These are phyloP conservation scores for Solanum hybrid DNA, from an alignment of 305 asterid species.

Conservation along the genomic window DNA sequence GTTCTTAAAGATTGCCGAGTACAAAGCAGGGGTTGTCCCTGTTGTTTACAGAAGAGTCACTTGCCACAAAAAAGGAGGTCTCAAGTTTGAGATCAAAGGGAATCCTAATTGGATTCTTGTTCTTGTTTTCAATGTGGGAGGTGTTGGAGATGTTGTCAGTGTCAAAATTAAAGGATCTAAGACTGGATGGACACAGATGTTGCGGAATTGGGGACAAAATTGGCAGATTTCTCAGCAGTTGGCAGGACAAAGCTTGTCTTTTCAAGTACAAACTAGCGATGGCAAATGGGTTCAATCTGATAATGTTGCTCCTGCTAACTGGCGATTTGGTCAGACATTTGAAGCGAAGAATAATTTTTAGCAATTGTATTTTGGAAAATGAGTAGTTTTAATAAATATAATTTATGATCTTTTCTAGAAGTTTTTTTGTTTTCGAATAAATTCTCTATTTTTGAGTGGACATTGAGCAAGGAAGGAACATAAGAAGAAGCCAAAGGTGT, in stretches of 20 bases:
- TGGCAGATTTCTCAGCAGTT: constrained; percentile 15
- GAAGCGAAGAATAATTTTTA: constrained; percentile 6
- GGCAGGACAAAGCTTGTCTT: constrained; percentile 17
- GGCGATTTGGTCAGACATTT: constrained; percentile 27
- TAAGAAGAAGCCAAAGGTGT: neutral
- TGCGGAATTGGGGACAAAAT: constrained; percentile 32
- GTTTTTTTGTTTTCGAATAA: neutral
- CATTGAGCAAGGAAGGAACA: neutral
- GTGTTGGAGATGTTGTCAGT: constrained; percentile 23
- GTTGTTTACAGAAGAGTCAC: constrained; percentile 21
- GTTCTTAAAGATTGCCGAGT: constrained; percentile 22
- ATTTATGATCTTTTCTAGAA: neutral
- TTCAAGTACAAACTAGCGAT: constrained; percentile 27
- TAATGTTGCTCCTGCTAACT: constrained; percentile 15
- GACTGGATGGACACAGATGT: constrained; percentile 16
- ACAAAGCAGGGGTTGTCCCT: constrained; percentile 26
- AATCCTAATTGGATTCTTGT: constrained; percentile 13
- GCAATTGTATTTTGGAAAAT: neutral
- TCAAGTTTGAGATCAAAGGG: constrained; percentile 25
- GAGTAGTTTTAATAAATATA: neutral
- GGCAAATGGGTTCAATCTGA: constrained; percentile 8
- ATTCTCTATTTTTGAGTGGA: neutral
- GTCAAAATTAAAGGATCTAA: constrained; percentile 14
- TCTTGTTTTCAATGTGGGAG: constrained; percentile 27
- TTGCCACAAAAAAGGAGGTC: constrained; percentile 25